Evolutionary conservation across 2,329 filamentous ascomycete genomes (phyloP).

Genomic region (Coniella vitis): DNA sequence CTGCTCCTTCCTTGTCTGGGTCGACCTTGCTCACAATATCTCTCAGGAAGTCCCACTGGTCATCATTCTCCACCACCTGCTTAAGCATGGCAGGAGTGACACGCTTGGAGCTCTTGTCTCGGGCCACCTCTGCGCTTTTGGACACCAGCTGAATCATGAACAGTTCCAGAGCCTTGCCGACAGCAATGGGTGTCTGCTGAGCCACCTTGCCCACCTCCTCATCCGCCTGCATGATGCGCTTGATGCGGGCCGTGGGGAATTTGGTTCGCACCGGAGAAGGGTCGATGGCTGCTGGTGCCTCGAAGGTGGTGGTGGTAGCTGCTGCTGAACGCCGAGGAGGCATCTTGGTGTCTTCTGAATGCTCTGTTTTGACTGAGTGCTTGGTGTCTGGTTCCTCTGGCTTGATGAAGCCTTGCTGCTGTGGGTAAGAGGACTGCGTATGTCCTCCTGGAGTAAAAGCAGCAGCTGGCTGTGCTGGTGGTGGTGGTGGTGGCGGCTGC

Average conservation of each 20-base stretch:
- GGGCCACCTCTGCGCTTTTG: slow-evolving; percentile 79
- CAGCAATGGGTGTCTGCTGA: slow-evolving; percentile 92
- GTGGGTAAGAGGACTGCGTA: neutral
- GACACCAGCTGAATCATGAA: slow-evolving; percentile 96
- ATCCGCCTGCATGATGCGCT: slow-evolving; percentile 98
- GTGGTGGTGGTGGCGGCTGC: neutral
- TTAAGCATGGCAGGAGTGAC: slow-evolving; percentile 90
- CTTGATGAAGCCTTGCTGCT: slow-evolving; percentile 16
- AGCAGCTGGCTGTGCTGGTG: neutral
- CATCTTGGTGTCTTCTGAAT: slow-evolving; percentile 25
- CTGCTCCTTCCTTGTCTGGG: slow-evolving; percentile 41
- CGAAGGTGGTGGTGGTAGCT: slow-evolving; percentile 28
- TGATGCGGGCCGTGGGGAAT: slow-evolving; percentile 94
- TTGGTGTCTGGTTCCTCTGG: slow-evolving; percentile 18
- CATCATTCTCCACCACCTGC: slow-evolving; percentile 77
- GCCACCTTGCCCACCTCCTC: slow-evolving; percentile 98
- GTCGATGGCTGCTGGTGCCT: slow-evolving; percentile 36
- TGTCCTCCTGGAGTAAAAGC: too few relatives aligned
- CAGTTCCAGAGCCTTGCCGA: slow-evolving; percentile 90
- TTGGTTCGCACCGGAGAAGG: slow-evolving; percentile 82
- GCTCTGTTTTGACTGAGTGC: slow-evolving; percentile 16
- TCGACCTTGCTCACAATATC: slow-evolving; percentile 86
- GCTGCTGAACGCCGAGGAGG: slow-evolving; percentile 30
- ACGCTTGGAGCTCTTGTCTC: slow-evolving; percentile 76
- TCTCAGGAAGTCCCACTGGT: slow-evolving; percentile 87